phyloP scores from a whole-genome alignment of 2,329 filamentous ascomycete genomes.

The Fusarium phyllophilum region DNA sequence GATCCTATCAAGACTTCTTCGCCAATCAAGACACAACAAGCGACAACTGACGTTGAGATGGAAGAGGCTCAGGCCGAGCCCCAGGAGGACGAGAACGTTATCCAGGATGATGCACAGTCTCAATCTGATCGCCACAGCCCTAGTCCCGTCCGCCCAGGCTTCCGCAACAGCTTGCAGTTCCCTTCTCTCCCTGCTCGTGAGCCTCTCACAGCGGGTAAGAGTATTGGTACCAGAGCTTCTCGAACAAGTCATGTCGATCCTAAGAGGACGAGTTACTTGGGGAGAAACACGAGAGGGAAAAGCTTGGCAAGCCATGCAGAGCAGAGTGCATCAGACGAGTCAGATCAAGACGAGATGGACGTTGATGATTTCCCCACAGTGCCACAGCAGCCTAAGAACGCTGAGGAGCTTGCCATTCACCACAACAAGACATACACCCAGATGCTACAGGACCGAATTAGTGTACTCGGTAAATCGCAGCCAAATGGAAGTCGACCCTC shows the following conservation, averaged over 20 bases:
- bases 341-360: slow-evolving; percentile 64
- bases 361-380: slow-evolving; percentile 56
- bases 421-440: slow-evolving; percentile 95
- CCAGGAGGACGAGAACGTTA: slow-evolving; percentile 16
- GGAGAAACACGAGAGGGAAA: slow-evolving; percentile 77
- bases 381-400: slow-evolving; percentile 52
- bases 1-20: slow-evolving; percentile 36
- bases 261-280: slow-evolving; percentile 77
- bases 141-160: slow-evolving; percentile 78
- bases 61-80: slow-evolving; percentile 23
- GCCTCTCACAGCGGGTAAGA: slow-evolving; percentile 85
- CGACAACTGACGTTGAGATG: not conserved
- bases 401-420: slow-evolving; percentile 53
- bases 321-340: slow-evolving; percentile 57
- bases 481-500: slow-evolving; percentile 58
- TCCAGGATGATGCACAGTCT: slow-evolving; percentile 62
- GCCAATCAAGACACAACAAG: slow-evolving; percentile 47
- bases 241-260: slow-evolving; percentile 82
- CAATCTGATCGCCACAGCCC: slow-evolving; percentile 71
- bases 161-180: slow-evolving; percentile 94
- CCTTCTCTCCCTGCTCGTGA: slow-evolving; percentile 92
- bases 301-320: slow-evolving; percentile 67
- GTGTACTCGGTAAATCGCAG: slow-evolving; percentile 70
- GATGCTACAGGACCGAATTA: slow-evolving; percentile 91
- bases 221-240: slow-evolving; percentile 77